Percentiles rank a stretch among this genome's conserved stretches.
Evolutionary conservation across 2,329 filamentous ascomycete genomes (phyloP).

Genomic region (Didymella keratinophila): DNA sequence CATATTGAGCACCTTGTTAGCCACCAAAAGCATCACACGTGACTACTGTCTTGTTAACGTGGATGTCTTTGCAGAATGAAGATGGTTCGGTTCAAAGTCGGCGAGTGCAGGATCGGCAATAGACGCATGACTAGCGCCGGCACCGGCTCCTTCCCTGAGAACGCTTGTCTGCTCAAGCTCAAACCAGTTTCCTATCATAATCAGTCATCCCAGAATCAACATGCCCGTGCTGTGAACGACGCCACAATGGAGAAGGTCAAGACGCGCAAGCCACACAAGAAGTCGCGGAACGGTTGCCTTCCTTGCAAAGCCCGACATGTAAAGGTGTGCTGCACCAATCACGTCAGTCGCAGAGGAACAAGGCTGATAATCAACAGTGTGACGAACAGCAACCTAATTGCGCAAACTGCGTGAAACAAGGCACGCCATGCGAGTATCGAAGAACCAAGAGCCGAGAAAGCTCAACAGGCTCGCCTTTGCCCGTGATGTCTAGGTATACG

Average conservation of each 20-base stretch:
- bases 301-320: conserved; percentile 42
- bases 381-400: conserved; percentile 44
- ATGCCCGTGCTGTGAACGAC: conserved; percentile 12
- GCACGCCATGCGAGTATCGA: conserved; percentile 40
- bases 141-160: conserved; percentile 11
- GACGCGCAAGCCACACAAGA: conserved; percentile 41
- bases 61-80: background rate
- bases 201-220: conserved; percentile 4
- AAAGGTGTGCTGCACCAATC: conserved; percentile 30
- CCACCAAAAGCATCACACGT: background rate
- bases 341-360: background rate
- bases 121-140: conserved; percentile 15
- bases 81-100: background rate
- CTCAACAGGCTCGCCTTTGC: conserved; percentile 27
- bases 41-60: no score
- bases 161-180: conserved; percentile 15
- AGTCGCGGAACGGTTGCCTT: conserved; percentile 42
- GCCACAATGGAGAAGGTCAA: conserved; percentile 36
- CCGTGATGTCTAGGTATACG: conserved; percentile 14
- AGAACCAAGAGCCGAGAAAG: conserved; percentile 24
- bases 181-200: conserved; percentile 13
- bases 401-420: conserved; percentile 44
- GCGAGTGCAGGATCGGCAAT: conserved; percentile 6
- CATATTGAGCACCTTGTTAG: conserved; percentile 18
- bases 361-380: conserved; percentile 34